Evolutionary conservation across 768 basidiomycete species (phyloP), one percentile per base, ranked within the genome.

Genomic region (Butyriboletus loyo): DNA sequence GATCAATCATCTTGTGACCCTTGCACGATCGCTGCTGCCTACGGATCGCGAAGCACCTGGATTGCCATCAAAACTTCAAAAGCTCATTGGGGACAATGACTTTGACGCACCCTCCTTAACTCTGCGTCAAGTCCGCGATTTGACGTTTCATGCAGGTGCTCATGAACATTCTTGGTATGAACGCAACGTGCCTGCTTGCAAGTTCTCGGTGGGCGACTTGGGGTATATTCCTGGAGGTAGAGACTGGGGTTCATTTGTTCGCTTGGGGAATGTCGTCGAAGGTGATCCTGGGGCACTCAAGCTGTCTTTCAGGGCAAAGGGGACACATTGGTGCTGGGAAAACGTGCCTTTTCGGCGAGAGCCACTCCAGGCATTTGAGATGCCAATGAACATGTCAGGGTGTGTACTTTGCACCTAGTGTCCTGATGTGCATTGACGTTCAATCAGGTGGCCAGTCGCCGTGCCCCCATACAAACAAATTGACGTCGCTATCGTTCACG

Each of bases 101-200:
- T 32, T 28, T 30, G 64, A 66, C 11, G 59, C 65, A 6, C 46
- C 60, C n/a, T 62, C 53, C 21, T 53, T 73, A 17, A 66, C 64
- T 6, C 59, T 80, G 8, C 70, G 70, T 10, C 69, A 73, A 46
- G 62, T 78, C 7, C 72, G 76, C 17, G 59, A 70, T 42, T 62
- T 72, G 15, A 75, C 69, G 22, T 64, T 78, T 39, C 63, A 69
- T 32, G 61, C 68, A 11, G 60, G 64, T 28, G 41, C 57, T 9
- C 75, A 75, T 42, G 65, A 72, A n/a, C 71, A 75, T 48, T 63
- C 65, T 9, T 79, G 77, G 77, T 63, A 66, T 8, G 68, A 74
- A 54, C 70, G 65, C 25, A 66, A 67, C 14, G 74, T 79, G 27
- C 72, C 74, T 2, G 62, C 74, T 2, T 66, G 72, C 54, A 72